Evolutionary conservation across 352 stramenopile species (phyloP).

Genomic region (Discostella stelligera): DNA sequence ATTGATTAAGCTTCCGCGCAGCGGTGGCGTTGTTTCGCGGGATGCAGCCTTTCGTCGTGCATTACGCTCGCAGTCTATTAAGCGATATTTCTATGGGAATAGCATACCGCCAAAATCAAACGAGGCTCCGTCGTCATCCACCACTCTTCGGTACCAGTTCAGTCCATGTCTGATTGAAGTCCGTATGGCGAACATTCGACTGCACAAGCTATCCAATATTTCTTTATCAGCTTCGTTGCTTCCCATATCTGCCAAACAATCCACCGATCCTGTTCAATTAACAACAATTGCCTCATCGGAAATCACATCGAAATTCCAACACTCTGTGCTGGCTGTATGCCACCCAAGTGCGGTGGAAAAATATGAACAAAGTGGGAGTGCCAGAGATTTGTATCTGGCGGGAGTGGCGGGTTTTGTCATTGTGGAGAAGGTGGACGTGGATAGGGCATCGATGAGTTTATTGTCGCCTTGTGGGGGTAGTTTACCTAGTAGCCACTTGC

Average conservation of each 20-base stretch:
- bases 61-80: constrained; percentile 58
- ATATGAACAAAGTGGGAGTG: constrained; percentile 61
- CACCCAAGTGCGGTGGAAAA: constrained; percentile 69
- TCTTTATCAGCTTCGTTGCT: constrained; percentile 69
- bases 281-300: constrained; percentile 39
- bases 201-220: constrained; percentile 72
- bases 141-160: constrained; percentile 53
- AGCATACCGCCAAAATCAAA: constrained; percentile 36
- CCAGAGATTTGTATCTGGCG: constrained; percentile 64
- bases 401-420: constrained; percentile 78
- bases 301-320: constrained; percentile 57
- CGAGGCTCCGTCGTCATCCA: constrained; percentile 3
- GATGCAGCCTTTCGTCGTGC: constrained; percentile 58
- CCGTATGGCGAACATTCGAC: constrained; percentile 54
- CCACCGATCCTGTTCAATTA: constrained; percentile 78
- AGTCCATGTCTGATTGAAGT: constrained; percentile 72
- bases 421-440: constrained; percentile 72
- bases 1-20: constrained; percentile 80
- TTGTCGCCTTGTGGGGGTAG: constrained; percentile 72
- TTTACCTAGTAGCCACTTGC: constrained; percentile 70
- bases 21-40: constrained; percentile 69
- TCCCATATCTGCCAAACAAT: constrained; percentile 75
- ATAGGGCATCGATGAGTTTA: constrained; percentile 69
- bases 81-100: constrained; percentile 81
- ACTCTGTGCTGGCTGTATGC: constrained; percentile 74